Evolutionary conservation across 495 filamentous ascomycete species (phyloP), one percentile per base, ranked within the genome.

Genomic region (Hypoxylon lienhwacheense): DNA sequence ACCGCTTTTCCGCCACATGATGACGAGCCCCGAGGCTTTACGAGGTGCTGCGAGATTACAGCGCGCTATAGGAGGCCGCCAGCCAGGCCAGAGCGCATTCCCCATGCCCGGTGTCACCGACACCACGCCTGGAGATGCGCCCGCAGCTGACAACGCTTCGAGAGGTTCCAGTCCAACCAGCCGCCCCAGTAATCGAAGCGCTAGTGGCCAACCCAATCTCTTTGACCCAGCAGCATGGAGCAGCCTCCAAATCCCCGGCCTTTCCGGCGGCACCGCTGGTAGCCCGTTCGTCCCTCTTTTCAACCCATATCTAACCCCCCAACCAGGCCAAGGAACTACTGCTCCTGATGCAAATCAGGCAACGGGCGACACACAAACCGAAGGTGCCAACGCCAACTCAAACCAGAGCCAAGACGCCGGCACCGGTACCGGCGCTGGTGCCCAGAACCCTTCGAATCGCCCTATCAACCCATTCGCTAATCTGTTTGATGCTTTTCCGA

Each of bases 91-190:
- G 53, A 66, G 74, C 36, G 78, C 84, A 12, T 96, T 98, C 64
- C 91, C 95, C 4, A 91, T 90, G 24, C 93, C 95, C 7, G 95
- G 91, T 2, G 83, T 85, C 12, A 95, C 90, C 15, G 89, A 95
- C 70, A 92, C 81, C 8, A 81, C 78, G 0, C 72, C 77, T 1
- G 79, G 68, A 22, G 69, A 69, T 19, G 28, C 64, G 3, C 24
- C 63, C 16, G 45, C 64, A 7, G 61, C 61, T 15, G 52, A 31
- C 21, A 63, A 56, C 31, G 33, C n/a, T n/a, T n/a, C n/a, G n/a
- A n/a, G n/a, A n/a, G n/a, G n/a, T n/a, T n/a, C n/a, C n/a, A n/a
- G n/a, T n/a, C n/a, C n/a, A n/a, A n/a, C n/a, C 28, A 31, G 2
- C 7, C 3, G 8, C 7, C 2, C 28, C 7, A 26, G 34, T 19